Percentiles rank a stretch among this genome's conserved stretches.
Evolutionary conservation across 1,284 basidiomycete genomes (phyloP).

Genomic region (Melampsora abietis-canadensis): DNA sequence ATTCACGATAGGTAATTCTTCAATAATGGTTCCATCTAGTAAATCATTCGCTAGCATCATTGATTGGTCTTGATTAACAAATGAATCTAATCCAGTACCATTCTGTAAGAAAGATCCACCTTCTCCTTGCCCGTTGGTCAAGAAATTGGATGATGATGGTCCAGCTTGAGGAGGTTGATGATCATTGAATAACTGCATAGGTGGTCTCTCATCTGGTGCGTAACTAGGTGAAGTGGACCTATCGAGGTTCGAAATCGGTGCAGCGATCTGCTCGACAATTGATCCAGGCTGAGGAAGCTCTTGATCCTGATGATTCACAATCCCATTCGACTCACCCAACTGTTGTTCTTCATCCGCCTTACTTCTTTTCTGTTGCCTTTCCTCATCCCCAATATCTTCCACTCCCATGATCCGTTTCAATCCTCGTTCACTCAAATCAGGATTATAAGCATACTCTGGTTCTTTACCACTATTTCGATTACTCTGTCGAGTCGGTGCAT

Average conservation of each 20-base stretch:
- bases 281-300: background rate
- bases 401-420: conserved; percentile 34
- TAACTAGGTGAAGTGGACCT: conserved; percentile 32
- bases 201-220: conserved; percentile 4
- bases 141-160: background rate
- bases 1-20: background rate
- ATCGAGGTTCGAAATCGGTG: background rate
- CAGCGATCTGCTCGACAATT: background rate
- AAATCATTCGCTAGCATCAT: background rate
- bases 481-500: conserved; percentile 66
- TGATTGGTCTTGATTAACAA: background rate
- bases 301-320: background rate
- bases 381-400: conserved; percentile 12
- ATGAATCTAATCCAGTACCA: no score
- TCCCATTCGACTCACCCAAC: background rate
- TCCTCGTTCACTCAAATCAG: conserved; percentile 43
- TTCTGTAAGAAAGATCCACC: background rate
- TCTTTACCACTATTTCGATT: conserved; percentile 62
- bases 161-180: background rate
- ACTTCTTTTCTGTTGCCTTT: conserved; percentile 2
- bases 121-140: background rate
- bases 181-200: background rate
- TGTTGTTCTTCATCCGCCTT: background rate
- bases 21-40: background rate
- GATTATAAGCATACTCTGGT: conserved; percentile 58